These are phyloP conservation scores for Ustilago tritici DNA, from an alignment of 1,284 basidiomycete species.

Conservation along the genomic window DNA sequence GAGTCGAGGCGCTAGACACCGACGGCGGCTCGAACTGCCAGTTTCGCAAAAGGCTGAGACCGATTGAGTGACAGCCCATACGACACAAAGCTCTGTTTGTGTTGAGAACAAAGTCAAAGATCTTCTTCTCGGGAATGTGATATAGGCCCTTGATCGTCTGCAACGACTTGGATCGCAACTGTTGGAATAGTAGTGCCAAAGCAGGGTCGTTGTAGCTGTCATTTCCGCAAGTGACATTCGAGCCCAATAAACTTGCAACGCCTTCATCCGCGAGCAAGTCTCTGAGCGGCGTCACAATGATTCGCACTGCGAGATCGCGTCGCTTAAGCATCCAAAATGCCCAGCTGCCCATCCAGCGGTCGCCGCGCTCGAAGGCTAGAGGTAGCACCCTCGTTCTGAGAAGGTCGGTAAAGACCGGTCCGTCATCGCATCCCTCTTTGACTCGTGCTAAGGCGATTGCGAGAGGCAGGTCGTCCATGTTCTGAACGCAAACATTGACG, in stretches of 20 bases:
- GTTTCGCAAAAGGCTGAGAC: slow-evolving; percentile 83
- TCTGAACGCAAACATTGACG: slow-evolving; percentile 87
- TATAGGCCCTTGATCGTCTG: slow-evolving; percentile 91
- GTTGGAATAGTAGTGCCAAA: slow-evolving; percentile 87
- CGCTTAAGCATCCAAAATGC: slow-evolving; percentile 90
- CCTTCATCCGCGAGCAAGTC: slow-evolving; percentile 36
- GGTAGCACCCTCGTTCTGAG: slow-evolving; percentile 83
- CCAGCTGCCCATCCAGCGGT: slow-evolving; percentile 97
- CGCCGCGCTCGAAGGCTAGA: slow-evolving; percentile 83
- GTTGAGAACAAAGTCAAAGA: slow-evolving; percentile 93
- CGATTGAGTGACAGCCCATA: slow-evolving; percentile 94
- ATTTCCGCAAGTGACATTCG: slow-evolving; percentile 75
- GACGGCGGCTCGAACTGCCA: slow-evolving; percentile 89
- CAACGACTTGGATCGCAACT: slow-evolving; percentile 86
- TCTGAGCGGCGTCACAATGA: slow-evolving; percentile 74
- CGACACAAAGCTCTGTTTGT: slow-evolving; percentile 89
- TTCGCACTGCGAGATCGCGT: slow-evolving; percentile 84
- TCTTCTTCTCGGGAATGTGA: slow-evolving; percentile 84
- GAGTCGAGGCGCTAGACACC: slow-evolving; percentile 64
- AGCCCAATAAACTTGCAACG: slow-evolving; percentile 25
- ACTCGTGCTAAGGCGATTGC: slow-evolving; percentile 87
- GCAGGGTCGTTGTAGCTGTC: slow-evolving; percentile 91
- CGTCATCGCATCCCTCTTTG: slow-evolving; percentile 80
- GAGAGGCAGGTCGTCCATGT: slow-evolving; percentile 88
- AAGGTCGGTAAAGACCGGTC: slow-evolving; percentile 80